phyloP scores from a whole-genome alignment of 2,329 filamentous ascomycete species.

The Xylaria sp. region DNA sequence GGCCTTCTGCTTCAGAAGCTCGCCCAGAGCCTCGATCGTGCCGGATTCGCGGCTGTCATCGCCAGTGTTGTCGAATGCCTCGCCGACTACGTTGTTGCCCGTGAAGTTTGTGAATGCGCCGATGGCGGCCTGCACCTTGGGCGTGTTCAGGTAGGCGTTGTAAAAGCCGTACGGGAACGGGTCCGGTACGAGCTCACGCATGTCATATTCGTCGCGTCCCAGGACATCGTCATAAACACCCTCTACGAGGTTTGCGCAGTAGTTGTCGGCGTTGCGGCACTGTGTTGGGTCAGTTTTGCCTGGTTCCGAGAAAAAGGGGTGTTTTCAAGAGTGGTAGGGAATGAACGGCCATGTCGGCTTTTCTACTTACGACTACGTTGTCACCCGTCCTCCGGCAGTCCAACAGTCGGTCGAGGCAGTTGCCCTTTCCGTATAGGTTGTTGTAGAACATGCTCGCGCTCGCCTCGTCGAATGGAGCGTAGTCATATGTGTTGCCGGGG shows the following conservation, averaged over 20 bases:
- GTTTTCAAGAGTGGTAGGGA: neutral
- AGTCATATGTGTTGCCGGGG: conserved; percentile 54
- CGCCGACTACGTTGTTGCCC: conserved; percentile 39
- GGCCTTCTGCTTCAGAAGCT: conserved; percentile 17
- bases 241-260: conserved; percentile 51
- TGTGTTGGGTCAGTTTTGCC: conserved; percentile 2
- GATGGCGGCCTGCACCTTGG: conserved; percentile 50
- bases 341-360: neutral
- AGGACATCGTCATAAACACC: conserved; percentile 45
- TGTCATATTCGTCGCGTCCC: conserved; percentile 54
- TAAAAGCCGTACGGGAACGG: conserved; percentile 55
- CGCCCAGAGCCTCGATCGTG: conserved; percentile 25
- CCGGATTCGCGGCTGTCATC: conserved; percentile 37
- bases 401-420: conserved; percentile 53
- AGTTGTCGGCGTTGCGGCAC: conserved; percentile 50
- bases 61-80: conserved; percentile 53
- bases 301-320: neutral
- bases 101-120: conserved; percentile 57
- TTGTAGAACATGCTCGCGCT: conserved; percentile 50
- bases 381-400: conserved; percentile 49
- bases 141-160: conserved; percentile 52
- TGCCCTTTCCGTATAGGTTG: conserved; percentile 54
- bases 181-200: conserved; percentile 50
- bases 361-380: conserved; percentile 36
- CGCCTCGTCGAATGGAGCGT: conserved; percentile 45